Evolutionary conservation across 106 monocot species (phyloP).

Genomic region (Xerophyta viscosa): DNA sequence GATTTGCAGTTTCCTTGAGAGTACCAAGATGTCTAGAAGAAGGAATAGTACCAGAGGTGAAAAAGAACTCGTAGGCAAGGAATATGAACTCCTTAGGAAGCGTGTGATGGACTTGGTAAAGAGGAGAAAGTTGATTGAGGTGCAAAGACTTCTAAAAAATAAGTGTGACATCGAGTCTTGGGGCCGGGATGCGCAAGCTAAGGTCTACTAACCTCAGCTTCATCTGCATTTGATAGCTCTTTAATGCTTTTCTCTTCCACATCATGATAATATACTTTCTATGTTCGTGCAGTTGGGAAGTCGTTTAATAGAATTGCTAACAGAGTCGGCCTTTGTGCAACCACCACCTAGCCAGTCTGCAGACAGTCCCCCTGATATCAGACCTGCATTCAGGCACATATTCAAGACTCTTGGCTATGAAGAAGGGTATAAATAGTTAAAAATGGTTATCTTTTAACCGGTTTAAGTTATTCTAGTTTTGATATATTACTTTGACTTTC

Average conservation of each 20-base stretch:
- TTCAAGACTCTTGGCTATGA: conserved; percentile 32
- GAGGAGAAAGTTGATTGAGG: conserved; percentile 40
- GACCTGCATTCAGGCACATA: conserved; percentile 78
- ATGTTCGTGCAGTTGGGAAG: conserved; percentile 59
- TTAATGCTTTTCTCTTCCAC: neutral
- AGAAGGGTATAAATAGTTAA: conserved; percentile 38
- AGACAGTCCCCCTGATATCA: conserved; percentile 51
- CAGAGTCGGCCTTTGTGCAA: conserved; percentile 86
- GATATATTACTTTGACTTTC: conserved; percentile 1
- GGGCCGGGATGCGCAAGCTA: conserved; percentile 83
- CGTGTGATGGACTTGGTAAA: conserved; percentile 44
- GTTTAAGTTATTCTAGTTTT: conserved; percentile 3
- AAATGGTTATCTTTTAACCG: neutral
- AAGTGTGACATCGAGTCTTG: conserved; percentile 47
- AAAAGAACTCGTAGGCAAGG: conserved; percentile 11
- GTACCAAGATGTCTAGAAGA: conserved; percentile 34
- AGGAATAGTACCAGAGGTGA: conserved; percentile 14
- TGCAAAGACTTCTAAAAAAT: conserved; percentile 49
- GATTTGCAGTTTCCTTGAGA: conserved; percentile 62
- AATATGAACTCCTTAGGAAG: conserved; percentile 33
- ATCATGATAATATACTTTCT: neutral
- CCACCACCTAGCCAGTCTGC: conserved; percentile 37
- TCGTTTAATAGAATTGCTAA: conserved; percentile 63
- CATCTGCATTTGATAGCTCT: neutral
- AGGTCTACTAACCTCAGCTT: conserved; percentile 25